Evolutionary conservation across 2,329 filamentous ascomycete genomes (phyloP).

Genomic region (Seiridium unicorne): DNA sequence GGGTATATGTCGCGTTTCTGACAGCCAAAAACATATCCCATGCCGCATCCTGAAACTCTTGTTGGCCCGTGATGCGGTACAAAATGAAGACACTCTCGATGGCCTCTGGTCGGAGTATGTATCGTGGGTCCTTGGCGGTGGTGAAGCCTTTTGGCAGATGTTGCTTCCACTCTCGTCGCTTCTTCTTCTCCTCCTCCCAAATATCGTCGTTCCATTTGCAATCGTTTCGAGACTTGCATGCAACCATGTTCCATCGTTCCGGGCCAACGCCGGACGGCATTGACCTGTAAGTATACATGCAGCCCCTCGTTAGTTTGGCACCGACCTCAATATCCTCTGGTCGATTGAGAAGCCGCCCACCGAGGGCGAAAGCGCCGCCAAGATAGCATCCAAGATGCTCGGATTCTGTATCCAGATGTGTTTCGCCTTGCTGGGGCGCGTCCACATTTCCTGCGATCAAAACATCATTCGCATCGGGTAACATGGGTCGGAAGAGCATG

Average conservation of each 20-base stretch:
- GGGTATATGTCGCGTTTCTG: conserved; percentile 21
- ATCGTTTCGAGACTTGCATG: conserved; percentile 33
- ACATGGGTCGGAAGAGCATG: conserved; percentile 68
- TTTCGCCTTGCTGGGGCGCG: conserved; percentile 23
- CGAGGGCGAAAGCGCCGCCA: conserved; percentile 69
- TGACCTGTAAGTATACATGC: conserved; percentile 59
- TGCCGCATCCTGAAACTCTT: conserved; percentile 23
- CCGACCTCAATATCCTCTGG: conserved; percentile 55
- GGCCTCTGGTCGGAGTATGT: conserved; percentile 30
- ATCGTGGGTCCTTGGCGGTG: conserved; percentile 39
- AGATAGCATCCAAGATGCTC: conserved; percentile 70
- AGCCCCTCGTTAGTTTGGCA: conserved; percentile 59
- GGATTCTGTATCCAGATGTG: conserved; percentile 27
- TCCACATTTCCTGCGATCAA: conserved; percentile 58
- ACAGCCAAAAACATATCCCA: conserved; percentile 30
- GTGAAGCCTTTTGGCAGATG: conserved; percentile 52
- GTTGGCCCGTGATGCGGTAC: conserved; percentile 27
- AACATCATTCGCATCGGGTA: conserved; percentile 55
- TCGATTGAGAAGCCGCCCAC: conserved; percentile 57
- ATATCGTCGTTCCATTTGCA: conserved; percentile 24
- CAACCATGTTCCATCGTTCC: conserved; percentile 53
- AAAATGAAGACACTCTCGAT: conserved; percentile 32
- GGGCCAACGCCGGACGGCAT: conserved; percentile 61
- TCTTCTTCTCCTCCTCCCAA: conserved; percentile 19
- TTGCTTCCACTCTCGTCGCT: conserved; percentile 20